Base-by-base conservation (phyloP, 1,284 basidiomycete species). In the Thecaphora frezii region DNA sequence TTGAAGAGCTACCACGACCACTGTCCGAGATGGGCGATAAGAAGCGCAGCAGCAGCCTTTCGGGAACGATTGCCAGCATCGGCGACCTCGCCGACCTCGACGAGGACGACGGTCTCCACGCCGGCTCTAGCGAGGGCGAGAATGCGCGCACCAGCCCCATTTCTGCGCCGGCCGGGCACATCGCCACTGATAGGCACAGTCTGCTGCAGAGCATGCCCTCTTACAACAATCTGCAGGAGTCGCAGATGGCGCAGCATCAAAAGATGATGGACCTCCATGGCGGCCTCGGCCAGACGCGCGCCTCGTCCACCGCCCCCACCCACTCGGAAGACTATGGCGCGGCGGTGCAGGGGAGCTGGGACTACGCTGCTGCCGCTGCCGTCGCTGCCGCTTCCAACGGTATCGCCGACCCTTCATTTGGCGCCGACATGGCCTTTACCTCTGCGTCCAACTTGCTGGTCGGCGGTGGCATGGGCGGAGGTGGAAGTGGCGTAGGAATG, bases 11-110 rank as follows among this genome's bases (percentile, higher is more conserved):
- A 54, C 67, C 67, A 3, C 41, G 53, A 8, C 60, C 67, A 1
- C 47, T 69, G 47, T 52, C 56, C 13, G 63, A 69, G 37, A 56
- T 66, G 48, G 51, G 59, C 42, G 18, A 44, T 58, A 59, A 63
- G 56, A 64, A 64, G 47, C 58, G 62, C 26, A 48, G 46, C 28
- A 33, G 41, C 19, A 36, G 42, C 33, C 33, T 44, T 14, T 40
- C 51, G 4, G 51, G 43, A 2, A 23, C 41, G 13, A 46, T 59
- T 23, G 44, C 30, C 42, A 55, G 58, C 24, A 24, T 55, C 7
- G 58, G 58, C 37, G 56, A 58, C 19, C 48, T 55, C 43, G 56
- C 7, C 22, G 64, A 66, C 22, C 22, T 58, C 5, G 64, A 66
- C 9, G 64, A 66, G 39, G 64, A 66, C 24, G 64, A 66, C 22